Conservation (phyloP, 139 green algal genomes). For the Micractinium conductrix region DNA sequence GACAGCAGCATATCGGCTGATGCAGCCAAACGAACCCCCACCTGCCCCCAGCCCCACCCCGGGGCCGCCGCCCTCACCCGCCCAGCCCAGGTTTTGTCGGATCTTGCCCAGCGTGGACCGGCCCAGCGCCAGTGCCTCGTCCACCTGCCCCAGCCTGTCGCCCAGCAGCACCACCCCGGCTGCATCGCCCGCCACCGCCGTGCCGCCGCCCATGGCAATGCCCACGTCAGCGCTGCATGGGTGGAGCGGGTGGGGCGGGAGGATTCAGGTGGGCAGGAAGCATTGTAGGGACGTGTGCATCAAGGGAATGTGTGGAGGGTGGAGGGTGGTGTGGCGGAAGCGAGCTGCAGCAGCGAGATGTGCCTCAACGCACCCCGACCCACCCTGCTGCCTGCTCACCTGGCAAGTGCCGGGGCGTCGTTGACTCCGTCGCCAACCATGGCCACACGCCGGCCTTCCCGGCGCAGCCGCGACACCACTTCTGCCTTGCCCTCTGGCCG, state of each 20-base stretch:
- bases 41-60: not conserved
- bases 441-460: constrained; percentile 68
- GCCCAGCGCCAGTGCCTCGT: constrained; percentile 84
- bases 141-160: constrained; percentile 80
- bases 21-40: not conserved
- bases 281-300: no score
- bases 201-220: constrained; percentile 77
- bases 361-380: no score
- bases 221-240: constrained; percentile 84
- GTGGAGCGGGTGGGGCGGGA: no score
- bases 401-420: constrained; percentile 91
- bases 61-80: constrained; percentile 29
- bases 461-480: constrained; percentile 49
- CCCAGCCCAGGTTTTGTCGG: constrained; percentile 92
- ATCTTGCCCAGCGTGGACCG: constrained; percentile 88
- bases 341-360: no score
- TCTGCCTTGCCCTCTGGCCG: constrained; percentile 64
- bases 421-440: constrained; percentile 99
- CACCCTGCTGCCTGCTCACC: no score
- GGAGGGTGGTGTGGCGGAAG: no score
- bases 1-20: no score
- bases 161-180: constrained; percentile 92
- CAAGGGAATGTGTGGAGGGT: no score
- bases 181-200: constrained; percentile 82
- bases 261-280: no score